phyloP scores from a whole-genome alignment of 2,329 filamentous ascomycete species.

The Fulvia fulva region DNA sequence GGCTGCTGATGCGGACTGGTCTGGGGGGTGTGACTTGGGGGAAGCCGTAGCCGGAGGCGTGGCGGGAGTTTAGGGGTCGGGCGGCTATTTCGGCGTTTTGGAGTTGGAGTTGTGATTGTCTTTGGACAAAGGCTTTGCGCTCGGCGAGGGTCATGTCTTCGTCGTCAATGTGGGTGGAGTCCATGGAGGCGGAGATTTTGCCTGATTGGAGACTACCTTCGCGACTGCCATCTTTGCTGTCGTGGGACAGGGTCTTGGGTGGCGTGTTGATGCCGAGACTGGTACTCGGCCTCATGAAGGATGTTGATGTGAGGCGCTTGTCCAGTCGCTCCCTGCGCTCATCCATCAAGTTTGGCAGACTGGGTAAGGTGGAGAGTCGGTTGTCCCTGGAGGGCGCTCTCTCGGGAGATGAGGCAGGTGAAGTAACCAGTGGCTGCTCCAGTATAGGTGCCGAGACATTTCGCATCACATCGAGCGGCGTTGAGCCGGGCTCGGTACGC shows the following conservation, averaged over 20 bases:
- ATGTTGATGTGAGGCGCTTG: constrained; percentile 37
- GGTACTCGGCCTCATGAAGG: constrained; percentile 34
- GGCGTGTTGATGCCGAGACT: constrained; percentile 25
- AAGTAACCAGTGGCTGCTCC: constrained; percentile 3
- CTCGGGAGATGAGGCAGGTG: not conserved
- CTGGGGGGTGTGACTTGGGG: constrained; percentile 2
- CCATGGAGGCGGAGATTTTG: constrained; percentile 8
- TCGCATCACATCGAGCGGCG: not conserved
- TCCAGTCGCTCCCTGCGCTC: constrained; percentile 52
- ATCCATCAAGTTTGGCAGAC: constrained; percentile 47
- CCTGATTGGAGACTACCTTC: constrained; percentile 11
- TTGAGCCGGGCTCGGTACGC: not conserved
- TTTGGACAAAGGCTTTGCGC: constrained; percentile 44
- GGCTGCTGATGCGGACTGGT: constrained; percentile 9
- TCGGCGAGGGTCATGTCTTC: constrained; percentile 71
- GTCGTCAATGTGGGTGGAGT: constrained; percentile 37
- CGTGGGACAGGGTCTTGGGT: constrained; percentile 6
- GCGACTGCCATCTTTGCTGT: constrained; percentile 10
- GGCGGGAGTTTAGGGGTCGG: constrained; percentile 4
- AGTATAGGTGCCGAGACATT: constrained; percentile 6
- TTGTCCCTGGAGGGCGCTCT: not conserved
- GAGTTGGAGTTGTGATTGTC: constrained; percentile 9
- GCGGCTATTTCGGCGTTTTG: constrained; percentile 7
- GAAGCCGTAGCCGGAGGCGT: constrained; percentile 3
- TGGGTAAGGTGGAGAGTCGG: not conserved